Percentiles rank a stretch among this genome's conserved stretches.
phyloP scores from a whole-genome alignment of 2,329 filamentous ascomycete species.

The Aspergillus sp. region DNA sequence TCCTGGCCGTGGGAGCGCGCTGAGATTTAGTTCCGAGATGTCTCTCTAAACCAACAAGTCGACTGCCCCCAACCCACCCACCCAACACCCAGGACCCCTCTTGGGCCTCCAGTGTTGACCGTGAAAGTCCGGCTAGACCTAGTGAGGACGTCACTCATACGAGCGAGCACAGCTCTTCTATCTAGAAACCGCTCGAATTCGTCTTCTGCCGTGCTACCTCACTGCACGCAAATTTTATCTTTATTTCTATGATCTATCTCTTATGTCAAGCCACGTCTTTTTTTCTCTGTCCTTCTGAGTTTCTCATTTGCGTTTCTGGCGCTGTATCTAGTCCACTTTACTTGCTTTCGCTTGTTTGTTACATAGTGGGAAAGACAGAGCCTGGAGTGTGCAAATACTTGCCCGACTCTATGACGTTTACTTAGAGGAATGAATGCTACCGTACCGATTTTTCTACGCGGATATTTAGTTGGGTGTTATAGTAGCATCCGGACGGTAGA shows the following conservation, averaged over 20 bases:
- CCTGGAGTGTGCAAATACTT: not conserved
- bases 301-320: not conserved
- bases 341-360: not conserved
- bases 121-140: not conserved
- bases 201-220: not conserved
- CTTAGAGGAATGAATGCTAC: conserved; percentile 3
- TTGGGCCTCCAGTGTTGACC: not conserved
- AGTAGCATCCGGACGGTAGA: not conserved
- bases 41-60: conserved; percentile 24
- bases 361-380: not conserved
- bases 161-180: not conserved
- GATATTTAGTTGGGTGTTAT: not conserved
- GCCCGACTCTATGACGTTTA: conserved; percentile 13
- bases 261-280: not conserved
- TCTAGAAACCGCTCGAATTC: not conserved
- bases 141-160: not conserved
- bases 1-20: conserved; percentile 40
- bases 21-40: conserved; percentile 46
- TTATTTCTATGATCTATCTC: not conserved
- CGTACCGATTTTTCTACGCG: not conserved
- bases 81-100: too few species aligned
- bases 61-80: not conserved
- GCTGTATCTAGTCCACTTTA: not conserved
- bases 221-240: not conserved
- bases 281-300: not conserved